Base-by-base conservation (phyloP, 2,329 filamentous ascomycete genomes). In the Trichophaea hybrida region DNA sequence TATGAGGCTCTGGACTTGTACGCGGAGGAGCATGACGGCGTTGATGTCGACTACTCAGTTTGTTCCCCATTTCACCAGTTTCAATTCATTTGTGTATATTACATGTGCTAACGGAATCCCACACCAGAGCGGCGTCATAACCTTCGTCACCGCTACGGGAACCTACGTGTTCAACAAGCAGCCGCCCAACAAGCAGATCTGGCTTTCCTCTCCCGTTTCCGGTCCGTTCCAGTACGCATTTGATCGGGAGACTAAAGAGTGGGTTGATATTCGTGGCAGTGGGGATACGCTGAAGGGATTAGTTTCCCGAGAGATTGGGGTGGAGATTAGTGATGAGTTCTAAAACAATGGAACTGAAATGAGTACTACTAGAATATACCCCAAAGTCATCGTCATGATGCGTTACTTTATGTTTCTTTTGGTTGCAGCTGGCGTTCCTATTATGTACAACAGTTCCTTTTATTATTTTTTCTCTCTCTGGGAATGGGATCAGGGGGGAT, bases 121-220 rank as follows among this genome's bases (percentile, higher is more conserved):
- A 17, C 12, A 7, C 32, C 68, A 96, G 90, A 80, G 88, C 57
- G 91, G 93, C 58, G 89, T 97, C 59, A 78, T 97, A 67, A 89
- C 83, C 64, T 77, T 97, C 5, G 81, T 87, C 67, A 80, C 82
- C 1, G 75, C 78, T 10, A 76, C 81, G 55, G 89, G 90, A 63
- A 91, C 82, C 34, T 98, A 94, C 71, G 87, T 98, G 61, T 80
- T 98, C 74, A 98, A 98, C 80, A 98, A 98, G 74, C 93, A 98
- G 73, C 93, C 93, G 0, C 89, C 91, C 17, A 97, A 96, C 77
- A 93, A 89, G 77, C 93, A 86, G 71, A 95, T 98, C 70, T 98
- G 93, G 93, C 81, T 97, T 50, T 93, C 88, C 40, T 94, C 88
- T 48, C 93, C 93, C 3, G 76, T 88, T 57, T 90, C 87, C 5